Conservation (phyloP, 495 filamentous ascomycete genomes). For the Polyplosphaeria fusca region DNA sequence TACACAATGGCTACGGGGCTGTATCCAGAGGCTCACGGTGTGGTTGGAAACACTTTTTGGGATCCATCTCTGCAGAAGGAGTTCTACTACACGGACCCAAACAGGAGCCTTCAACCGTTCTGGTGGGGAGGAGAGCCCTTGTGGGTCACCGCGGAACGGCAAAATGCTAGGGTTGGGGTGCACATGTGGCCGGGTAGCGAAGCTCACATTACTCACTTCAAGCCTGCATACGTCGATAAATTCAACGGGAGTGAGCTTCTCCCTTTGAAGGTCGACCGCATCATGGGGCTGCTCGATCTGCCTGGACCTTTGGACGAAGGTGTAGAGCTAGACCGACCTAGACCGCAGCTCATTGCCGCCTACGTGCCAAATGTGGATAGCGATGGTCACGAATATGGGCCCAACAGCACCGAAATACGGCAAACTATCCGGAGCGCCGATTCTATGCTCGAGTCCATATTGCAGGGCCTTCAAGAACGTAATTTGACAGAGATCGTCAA, state of each 20-base stretch:
- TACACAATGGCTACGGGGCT: conserved; percentile 91
- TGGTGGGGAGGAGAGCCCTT: conserved; percentile 96
- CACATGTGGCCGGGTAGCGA: conserved; percentile 99
- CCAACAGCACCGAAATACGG: conserved; percentile 87
- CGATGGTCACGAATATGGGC: conserved; percentile 82
- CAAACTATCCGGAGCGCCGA: conserved; percentile 73
- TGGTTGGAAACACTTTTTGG: conserved; percentile 94
- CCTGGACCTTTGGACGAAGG: conserved; percentile 58
- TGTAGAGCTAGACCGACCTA: conserved; percentile 40
- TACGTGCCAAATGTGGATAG: conserved; percentile 90
- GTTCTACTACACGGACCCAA: conserved; percentile 81
- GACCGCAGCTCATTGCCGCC: conserved; percentile 87
- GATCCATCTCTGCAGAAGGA: conserved; percentile 71
- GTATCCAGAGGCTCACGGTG: conserved; percentile 87
- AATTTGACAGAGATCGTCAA: conserved; percentile 90
- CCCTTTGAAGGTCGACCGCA: conserved; percentile 67
- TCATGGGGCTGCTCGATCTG: conserved; percentile 76
- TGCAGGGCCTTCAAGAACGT: conserved; percentile 71
- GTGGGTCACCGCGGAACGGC: conserved; percentile 86
- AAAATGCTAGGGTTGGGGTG: conserved; percentile 70
- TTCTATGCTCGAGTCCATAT: conserved; percentile 68
- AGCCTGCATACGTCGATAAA: conserved; percentile 75
- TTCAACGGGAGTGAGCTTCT: conserved; percentile 77
- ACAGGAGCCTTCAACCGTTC: conserved; percentile 68
- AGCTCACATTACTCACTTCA: conserved; percentile 63